Evolutionary conservation across 192 early-diverging fungal genomes (phyloP).

Genomic region (Paraglomus brasilianum): DNA sequence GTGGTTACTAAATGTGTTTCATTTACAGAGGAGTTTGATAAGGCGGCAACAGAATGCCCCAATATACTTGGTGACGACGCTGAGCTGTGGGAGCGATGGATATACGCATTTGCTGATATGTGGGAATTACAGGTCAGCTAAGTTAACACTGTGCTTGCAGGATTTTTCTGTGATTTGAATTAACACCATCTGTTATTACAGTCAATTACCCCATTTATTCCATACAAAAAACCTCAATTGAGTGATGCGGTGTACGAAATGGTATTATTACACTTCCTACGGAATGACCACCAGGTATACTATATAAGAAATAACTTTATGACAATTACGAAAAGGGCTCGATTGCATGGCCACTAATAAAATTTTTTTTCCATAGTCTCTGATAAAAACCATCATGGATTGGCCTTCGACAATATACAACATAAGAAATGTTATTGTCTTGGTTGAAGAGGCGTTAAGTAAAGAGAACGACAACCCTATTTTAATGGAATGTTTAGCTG

Average conservation of each 20-base stretch:
- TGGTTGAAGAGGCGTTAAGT: constrained; percentile 66
- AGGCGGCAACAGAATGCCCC: constrained; percentile 70
- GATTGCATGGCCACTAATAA: background rate
- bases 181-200: constrained; percentile 31
- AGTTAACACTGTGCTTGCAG: background rate
- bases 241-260: constrained; percentile 84
- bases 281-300: constrained; percentile 60
- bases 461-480: constrained; percentile 55
- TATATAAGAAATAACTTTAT: constrained; percentile 12
- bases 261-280: constrained; percentile 70
- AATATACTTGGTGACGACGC: constrained; percentile 71
- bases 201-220: constrained; percentile 75
- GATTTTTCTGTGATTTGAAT: background rate
- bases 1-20: constrained; percentile 23
- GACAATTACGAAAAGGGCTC: background rate
- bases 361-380: constrained; percentile 33
- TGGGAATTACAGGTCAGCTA: constrained; percentile 63
- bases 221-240: constrained; percentile 70
- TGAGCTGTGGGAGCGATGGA: constrained; percentile 87
- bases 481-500: constrained; percentile 71
- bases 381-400: constrained; percentile 59
- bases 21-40: constrained; percentile 51
- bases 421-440: constrained; percentile 68
- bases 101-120: constrained; percentile 83
- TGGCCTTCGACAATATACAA: constrained; percentile 86